Evolutionary conservation across 2,329 filamentous ascomycete species (phyloP).

Genomic region (Sarocladium strictum): DNA sequence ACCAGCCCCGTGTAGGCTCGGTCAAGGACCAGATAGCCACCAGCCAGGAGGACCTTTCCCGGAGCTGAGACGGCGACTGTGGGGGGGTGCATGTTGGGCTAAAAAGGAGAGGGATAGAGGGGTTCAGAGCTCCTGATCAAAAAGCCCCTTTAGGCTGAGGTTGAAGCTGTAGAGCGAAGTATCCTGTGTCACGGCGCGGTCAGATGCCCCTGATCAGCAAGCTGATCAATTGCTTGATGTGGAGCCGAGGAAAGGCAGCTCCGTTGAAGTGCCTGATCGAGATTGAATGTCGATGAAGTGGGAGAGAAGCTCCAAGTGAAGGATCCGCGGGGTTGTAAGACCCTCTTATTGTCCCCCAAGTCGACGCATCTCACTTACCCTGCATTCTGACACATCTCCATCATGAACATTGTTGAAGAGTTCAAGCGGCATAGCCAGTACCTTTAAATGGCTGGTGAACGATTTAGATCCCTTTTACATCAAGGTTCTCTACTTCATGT

Average conservation of each 20-base stretch:
- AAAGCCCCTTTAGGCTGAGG: too few relatives aligned
- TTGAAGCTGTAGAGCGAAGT: background rate
- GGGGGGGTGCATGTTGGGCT: slow-evolving; percentile 14
- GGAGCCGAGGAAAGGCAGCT: background rate
- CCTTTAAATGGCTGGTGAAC: too few relatives aligned
- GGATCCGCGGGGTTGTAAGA: background rate
- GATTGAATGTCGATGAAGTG: background rate
- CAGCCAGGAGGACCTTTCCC: slow-evolving; percentile 91
- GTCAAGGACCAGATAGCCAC: slow-evolving; percentile 92
- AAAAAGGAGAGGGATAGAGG: background rate
- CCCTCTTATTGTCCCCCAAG: too few relatives aligned
- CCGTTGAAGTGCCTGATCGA: background rate
- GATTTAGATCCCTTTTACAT: too few relatives aligned
- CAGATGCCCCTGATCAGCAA: background rate
- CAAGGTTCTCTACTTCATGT: too few relatives aligned
- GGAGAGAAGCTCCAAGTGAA: background rate
- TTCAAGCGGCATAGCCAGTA: too few relatives aligned
- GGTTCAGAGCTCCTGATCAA: background rate
- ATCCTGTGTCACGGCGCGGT: background rate
- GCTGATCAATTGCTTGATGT: background rate
- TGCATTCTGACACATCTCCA: too few relatives aligned
- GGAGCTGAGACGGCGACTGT: slow-evolving; percentile 73
- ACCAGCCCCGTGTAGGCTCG: slow-evolving; percentile 73
- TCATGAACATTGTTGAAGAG: too few relatives aligned
- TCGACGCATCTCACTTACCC: too few relatives aligned